phyloP scores from a whole-genome alignment of 768 basidiomycete genomes.

The Hemileccinum rubropunctum region DNA sequence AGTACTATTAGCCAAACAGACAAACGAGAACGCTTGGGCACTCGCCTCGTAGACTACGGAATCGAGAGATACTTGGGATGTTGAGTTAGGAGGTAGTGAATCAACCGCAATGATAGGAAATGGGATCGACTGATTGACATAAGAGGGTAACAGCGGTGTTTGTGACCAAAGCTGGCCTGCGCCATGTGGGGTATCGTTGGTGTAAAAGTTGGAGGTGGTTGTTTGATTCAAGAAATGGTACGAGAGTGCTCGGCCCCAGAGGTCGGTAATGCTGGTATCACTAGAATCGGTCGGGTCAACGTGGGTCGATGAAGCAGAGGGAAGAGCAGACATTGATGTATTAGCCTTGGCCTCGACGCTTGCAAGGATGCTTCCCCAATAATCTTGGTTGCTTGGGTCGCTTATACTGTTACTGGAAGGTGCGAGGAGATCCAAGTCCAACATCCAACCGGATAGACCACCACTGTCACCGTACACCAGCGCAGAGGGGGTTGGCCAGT shows the following conservation, averaged over 20 bases:
- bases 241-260: conserved; percentile 61
- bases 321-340: conserved; percentile 45
- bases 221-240: conserved; percentile 77
- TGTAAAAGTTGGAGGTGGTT: conserved; percentile 54
- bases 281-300: conserved; percentile 29
- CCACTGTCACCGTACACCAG: conserved; percentile 57
- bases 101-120: conserved; percentile 67
- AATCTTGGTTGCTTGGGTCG: conserved; percentile 46
- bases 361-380: conserved; percentile 52
- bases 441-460: conserved; percentile 50
- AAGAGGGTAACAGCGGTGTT: conserved; percentile 49
- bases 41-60: conserved; percentile 59
- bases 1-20: conserved; percentile 1
- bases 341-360: conserved; percentile 56
- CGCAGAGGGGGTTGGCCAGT: conserved; percentile 56
- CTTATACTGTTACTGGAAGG: conserved; percentile 51
- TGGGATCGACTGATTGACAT: conserved; percentile 48
- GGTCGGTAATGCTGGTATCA: conserved; percentile 62
- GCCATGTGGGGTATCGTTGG: conserved; percentile 58
- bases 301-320: background rate
- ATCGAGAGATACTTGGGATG: conserved; percentile 37
- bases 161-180: conserved; percentile 71
- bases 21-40: conserved; percentile 4
- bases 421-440: conserved; percentile 54
- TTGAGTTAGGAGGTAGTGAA: conserved; percentile 47